Evolutionary conservation across 345 rosid genomes (phyloP), one percentile per base, ranked within the genome.

Genomic region (Melaleuca alternifolia): DNA sequence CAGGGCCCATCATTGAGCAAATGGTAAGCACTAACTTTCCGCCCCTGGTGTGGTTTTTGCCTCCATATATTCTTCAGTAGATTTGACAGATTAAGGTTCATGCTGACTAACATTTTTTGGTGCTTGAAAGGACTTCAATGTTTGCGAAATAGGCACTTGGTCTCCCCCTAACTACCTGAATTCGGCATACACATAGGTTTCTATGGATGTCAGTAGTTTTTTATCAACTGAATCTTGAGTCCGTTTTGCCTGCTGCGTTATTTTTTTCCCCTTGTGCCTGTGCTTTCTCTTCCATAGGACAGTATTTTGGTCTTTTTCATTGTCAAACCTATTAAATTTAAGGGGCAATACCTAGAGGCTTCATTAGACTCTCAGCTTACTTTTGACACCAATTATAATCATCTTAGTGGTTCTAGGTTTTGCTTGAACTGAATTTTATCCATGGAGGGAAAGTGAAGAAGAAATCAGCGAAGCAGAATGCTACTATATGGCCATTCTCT

Each of bases 1-100:
- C 92, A 30, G 99, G 99, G 84, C 97, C 99, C 83, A 96, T 97
- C 87, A 97, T 97, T 88, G 99, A 95, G 86, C 99, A 96, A 90
- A 95, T 96, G 99, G 99, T 96, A 88, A 87, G 87, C 26, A 16
- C 46, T 51, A 62, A 30, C 18, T 57, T 85, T 87, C 57, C 2
- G 13, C 48, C 81, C 53, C 44, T 50, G 51, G 52, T 57, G 65
- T 81, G 83, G 46, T 85, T 76, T 65, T 30, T 62, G 75, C 51
- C 51, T 83, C 53, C 53, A 61, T 62, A 61, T 77, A 21, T 3
- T 44, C n/a, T 84, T 84, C 50, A 51, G 75, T 24, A 30, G 59
- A 54, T 48, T 30, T 3, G 1, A 71, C 79, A 71, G 81, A 71
- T 71, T 71, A 33, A 33, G 81, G 48, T 37, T 71, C 48, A 37